Base-by-base conservation (phyloP, 768 basidiomycete species). In the Astraeus odoratus region DNA sequence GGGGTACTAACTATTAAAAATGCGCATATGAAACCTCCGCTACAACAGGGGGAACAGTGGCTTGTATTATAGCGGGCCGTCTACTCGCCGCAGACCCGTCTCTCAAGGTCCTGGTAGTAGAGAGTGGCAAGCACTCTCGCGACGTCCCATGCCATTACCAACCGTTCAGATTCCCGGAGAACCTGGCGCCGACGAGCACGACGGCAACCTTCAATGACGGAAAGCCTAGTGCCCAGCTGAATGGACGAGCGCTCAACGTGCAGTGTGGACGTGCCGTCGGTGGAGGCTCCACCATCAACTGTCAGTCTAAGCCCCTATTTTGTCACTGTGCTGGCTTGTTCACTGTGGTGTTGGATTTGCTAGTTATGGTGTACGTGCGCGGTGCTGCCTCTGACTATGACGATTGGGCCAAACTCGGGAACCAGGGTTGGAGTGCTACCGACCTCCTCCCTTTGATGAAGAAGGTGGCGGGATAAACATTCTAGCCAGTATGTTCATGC, bases 21-120 rank as follows among this genome's bases (percentile, higher is more conserved):
- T 31, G 30, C 30, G 4, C 5, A 31, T 12, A n/a, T 13, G 10
- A 31, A 12, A 10, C 12, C n/a, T 31, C 30, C 30, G n/a, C n/a
- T n/a, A n/a, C n/a, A n/a, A n/a, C n/a, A 57, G 56, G 55, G 1
- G 63, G 63, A 16, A 53, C 58, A 15, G 49, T 57, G 6, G 63
- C 58, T 8, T 57, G 57, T 34, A 49, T 66, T n/a, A 47, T 49
- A 3, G 60, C 63, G 18, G 57, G 57, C 2, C 57, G 63, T 15
- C 49, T 65, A 6, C 52, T 52, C 9, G 43, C 47, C 0, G 56
- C 54, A 2, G 52, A 61, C 25, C 58, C 64, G 3, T 45, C 48
- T 5, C 57, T 61, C 33, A 59, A 48, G 39, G 60, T 64, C 23
- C 51, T 60, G 8, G 15, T 63, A 18, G 49, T 64, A 8, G 61